Evolutionary conservation across 805 yeast species (phyloP), one percentile per base, ranked within the genome.

Genomic region (Zygotorulaspora florentina): DNA sequence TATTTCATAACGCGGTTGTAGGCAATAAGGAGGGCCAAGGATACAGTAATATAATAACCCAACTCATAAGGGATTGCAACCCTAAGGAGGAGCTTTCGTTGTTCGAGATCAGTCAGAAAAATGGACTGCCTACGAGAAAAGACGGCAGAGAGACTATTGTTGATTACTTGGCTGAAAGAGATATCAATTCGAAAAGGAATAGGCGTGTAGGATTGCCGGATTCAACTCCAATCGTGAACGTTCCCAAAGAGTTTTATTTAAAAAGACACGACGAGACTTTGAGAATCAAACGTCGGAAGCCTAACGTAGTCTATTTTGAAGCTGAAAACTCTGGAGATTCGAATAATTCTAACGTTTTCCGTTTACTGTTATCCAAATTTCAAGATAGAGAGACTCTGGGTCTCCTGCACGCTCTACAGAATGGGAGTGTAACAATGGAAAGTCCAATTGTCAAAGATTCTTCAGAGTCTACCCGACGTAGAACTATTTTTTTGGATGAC

Each of bases 1-100:
- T 80, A 3, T 83, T 83, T 61, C 78, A 84, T 33, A 83, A 83
- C 55, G 83, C 88, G 2, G 66, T 81, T 13, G 70, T 79, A 8
- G 65, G 71, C 20, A 40, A 44, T 9, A 55, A 55, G 15, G 48
- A 48, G 18, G 44, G 45, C 6, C 49, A 51, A 12, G 50, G 46
- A 9, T 56, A 55, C 36, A 52, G 57, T 25, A 53, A 51, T 25
- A 47, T 55, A 23, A 80, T 81, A 46, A 79, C 82, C 2, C 65
- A 72, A 16, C 64, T 83, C n/a, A 64, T 83, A 16, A 70, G 83
- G 53, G 88, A 83, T 59, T 79, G 84, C 2, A 76, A 77, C 29
- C 61, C 56, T 0, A 71, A 72, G 31, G 85, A 81, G 53, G 75
- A 68, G 29, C 50, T 56, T 1, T 66, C 77, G 1, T 60, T 81